A percentile compares a stretch with the other conserved stretches of the same genome.
Conservation (phyloP, 257 asterid species). For the Nicotiana tabacum region DNA sequence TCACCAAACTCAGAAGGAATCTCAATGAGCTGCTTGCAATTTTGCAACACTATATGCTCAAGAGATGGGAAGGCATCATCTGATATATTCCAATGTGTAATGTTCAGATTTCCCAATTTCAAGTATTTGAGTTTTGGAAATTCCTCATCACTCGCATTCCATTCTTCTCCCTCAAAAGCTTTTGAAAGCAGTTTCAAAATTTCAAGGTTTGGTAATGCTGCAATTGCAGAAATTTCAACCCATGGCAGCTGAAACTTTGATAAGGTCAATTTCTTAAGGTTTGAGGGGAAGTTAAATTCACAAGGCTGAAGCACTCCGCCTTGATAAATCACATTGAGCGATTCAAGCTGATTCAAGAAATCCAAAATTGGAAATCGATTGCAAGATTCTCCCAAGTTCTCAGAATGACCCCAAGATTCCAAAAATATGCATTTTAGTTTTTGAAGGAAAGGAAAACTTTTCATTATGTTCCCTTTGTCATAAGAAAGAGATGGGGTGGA, state of each 20-base stretch:
- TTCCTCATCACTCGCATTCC: conserved; percentile 1
- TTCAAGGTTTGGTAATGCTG: conserved; percentile 9
- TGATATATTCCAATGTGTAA: conserved; percentile 8
- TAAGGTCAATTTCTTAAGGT: background rate
- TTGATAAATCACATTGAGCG: background rate
- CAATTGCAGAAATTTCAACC: conserved; percentile 9
- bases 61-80: conserved; percentile 19
- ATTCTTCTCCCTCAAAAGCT: background rate
- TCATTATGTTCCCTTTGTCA: background rate
- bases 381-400: background rate
- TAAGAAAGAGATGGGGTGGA: background rate
- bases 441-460: conserved; percentile 7
- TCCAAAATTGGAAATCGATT: background rate
- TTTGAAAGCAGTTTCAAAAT: background rate
- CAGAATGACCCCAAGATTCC: background rate
- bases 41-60: conserved; percentile 7
- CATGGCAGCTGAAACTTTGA: background rate
- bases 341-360: background rate
- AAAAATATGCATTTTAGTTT: background rate
- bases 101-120: background rate
- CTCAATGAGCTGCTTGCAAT: background rate
- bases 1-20: conserved; percentile 5
- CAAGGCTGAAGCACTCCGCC: too few relatives aligned
- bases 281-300: conserved; percentile 6
- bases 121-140: conserved; percentile 14